These are phyloP conservation scores for Calonectria ilicicola DNA, from an alignment of 2,329 filamentous ascomycete genomes.

Conservation along the genomic window DNA sequence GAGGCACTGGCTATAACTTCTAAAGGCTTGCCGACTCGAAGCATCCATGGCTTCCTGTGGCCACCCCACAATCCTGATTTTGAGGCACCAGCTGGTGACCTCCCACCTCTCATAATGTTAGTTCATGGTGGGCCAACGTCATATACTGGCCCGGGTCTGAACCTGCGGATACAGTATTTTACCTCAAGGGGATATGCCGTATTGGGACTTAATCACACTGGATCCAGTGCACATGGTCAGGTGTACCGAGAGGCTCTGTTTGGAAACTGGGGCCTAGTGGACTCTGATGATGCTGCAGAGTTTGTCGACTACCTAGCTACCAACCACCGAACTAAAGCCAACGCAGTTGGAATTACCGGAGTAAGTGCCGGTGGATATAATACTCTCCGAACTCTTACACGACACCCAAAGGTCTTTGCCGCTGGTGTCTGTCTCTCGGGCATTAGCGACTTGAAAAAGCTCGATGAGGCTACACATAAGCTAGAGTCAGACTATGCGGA, in stretches of 20 bases:
- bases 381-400: constrained; percentile 61
- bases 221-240: constrained; percentile 63
- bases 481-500: constrained; percentile 66
- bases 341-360: constrained; percentile 61
- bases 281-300: constrained; percentile 63
- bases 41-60: constrained; percentile 60
- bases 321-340: constrained; percentile 49
- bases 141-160: constrained; percentile 56
- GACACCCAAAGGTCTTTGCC: constrained; percentile 59
- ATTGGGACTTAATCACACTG: constrained; percentile 63
- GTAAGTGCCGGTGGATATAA: constrained; percentile 66
- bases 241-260: constrained; percentile 62
- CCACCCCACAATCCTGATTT: constrained; percentile 61
- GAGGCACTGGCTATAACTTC: constrained; percentile 48
- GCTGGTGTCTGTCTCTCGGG: constrained; percentile 63
- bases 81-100: constrained; percentile 47
- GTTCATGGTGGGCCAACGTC: constrained; percentile 66
- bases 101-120: constrained; percentile 62
- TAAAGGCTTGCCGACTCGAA: constrained; percentile 42
- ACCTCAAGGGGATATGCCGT: constrained; percentile 66
- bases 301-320: constrained; percentile 56
- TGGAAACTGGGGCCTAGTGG: constrained; percentile 62
- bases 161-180: constrained; percentile 62
- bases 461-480: constrained; percentile 64
- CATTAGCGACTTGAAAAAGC: constrained; percentile 61